phyloP scores from a whole-genome alignment of 1,139 yeast genomes.

The Hyphopichia fennica region DNA sequence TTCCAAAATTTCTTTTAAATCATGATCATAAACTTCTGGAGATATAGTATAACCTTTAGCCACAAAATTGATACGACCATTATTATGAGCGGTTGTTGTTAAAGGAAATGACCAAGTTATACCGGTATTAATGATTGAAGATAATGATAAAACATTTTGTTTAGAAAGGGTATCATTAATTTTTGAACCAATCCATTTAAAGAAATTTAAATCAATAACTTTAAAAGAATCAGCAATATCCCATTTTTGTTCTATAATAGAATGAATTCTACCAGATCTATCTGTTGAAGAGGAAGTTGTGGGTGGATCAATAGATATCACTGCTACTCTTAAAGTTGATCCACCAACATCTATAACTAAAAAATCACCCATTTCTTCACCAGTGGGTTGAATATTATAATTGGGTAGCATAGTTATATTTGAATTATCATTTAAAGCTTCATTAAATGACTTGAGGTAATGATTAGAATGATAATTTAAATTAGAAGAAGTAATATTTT shows the following conservation, averaged over 20 bases:
- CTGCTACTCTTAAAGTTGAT: constrained; percentile 49
- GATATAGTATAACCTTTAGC: constrained; percentile 53
- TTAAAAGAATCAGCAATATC: constrained; percentile 39
- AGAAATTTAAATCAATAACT: constrained; percentile 37
- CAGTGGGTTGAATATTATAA: constrained; percentile 41
- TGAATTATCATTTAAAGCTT: constrained; percentile 29
- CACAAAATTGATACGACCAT: constrained; percentile 46
- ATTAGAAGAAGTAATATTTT: constrained; percentile 8
- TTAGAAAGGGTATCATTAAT: constrained; percentile 28
- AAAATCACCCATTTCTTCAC: constrained; percentile 42
- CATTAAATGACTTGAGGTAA: constrained; percentile 24
- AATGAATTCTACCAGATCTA: constrained; percentile 23
- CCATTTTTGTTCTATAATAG: constrained; percentile 42
- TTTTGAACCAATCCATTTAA: constrained; percentile 38
- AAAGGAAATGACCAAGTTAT: constrained; percentile 64
- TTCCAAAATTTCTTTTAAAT: constrained; percentile 45
- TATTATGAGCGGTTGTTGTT: constrained; percentile 41
- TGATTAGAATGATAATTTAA: constrained; percentile 15
- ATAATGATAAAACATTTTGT: constrained; percentile 23
- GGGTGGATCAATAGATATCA: constrained; percentile 34
- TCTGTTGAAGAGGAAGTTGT: constrained; percentile 8
- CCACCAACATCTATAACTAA: constrained; percentile 59
- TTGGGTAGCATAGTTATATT: constrained; percentile 50
- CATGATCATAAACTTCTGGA: constrained; percentile 38
- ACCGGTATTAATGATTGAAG: constrained; percentile 37